phyloP scores from a whole-genome alignment of 2,329 filamentous ascomycete species.

The Chaetomium olivaceum region DNA sequence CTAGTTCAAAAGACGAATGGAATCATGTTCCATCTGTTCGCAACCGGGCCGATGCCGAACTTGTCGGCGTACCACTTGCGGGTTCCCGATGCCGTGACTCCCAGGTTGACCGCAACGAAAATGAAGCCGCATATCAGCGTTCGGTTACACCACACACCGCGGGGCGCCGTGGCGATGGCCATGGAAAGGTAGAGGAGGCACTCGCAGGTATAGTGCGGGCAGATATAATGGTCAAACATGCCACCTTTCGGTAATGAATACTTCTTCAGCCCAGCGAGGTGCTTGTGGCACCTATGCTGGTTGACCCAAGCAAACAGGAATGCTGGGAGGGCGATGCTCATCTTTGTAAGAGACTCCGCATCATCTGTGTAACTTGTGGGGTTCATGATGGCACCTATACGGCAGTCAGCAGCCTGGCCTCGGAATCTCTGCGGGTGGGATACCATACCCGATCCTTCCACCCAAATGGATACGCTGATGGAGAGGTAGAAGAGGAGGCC shows the following conservation, averaged over 20 bases:
- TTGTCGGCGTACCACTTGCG: constrained; percentile 75
- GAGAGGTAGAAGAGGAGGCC: constrained; percentile 75
- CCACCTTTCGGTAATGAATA: constrained; percentile 78
- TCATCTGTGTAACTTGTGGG: constrained; percentile 29
- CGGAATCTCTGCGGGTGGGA: constrained; percentile 9
- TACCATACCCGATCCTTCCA: constrained; percentile 70
- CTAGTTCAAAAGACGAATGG: constrained; percentile 61
- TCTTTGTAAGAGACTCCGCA: constrained; percentile 47
- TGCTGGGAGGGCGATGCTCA: constrained; percentile 57
- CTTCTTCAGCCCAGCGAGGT: constrained; percentile 71
- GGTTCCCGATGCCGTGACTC: constrained; percentile 75
- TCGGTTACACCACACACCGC: constrained; percentile 64
- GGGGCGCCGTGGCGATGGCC: constrained; percentile 70
- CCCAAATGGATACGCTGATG: constrained; percentile 77
- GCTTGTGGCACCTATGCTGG: constrained; percentile 72
- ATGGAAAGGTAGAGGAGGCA: constrained; percentile 81
- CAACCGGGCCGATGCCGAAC: constrained; percentile 68
- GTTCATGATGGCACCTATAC: constrained; percentile 39
- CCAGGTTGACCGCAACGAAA: constrained; percentile 79
- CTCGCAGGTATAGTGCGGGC: constrained; percentile 90
- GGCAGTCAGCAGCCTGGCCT: constrained; percentile 21
- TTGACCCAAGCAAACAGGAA: constrained; percentile 70
- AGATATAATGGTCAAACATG: constrained; percentile 71
- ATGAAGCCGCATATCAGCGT: constrained; percentile 69
- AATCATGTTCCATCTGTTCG: constrained; percentile 72